Conservation (phyloP, 164 flowering plant genomes). For the Paratinospora sagittata region DNA sequence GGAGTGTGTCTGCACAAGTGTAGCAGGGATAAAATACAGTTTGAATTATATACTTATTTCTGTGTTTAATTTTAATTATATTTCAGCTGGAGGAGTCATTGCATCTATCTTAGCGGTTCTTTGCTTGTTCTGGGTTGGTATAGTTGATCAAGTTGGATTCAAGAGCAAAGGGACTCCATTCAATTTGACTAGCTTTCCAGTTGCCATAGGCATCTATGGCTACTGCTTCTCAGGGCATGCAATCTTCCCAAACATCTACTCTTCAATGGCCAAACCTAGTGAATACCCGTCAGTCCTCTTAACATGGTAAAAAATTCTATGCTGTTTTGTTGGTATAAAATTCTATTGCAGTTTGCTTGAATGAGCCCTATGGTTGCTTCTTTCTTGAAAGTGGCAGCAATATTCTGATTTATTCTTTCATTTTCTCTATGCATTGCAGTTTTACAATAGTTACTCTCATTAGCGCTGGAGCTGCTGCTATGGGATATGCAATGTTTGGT, state of each 20-base stretch:
- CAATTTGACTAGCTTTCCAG: conserved; percentile 71
- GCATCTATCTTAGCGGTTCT: conserved; percentile 71
- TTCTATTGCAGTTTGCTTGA: too few relatives aligned
- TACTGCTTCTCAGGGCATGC: conserved; percentile 97
- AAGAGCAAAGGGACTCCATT: conserved; percentile 48
- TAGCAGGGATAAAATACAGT: too few relatives aligned
- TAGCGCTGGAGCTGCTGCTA: conserved; percentile 77
- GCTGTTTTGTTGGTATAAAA: background rate
- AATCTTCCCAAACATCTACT: conserved; percentile 91
- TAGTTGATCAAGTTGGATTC: conserved; percentile 69
- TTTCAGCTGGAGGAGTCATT: conserved; percentile 90
- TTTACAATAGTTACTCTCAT: conserved; percentile 58
- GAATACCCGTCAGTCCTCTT: conserved; percentile 73
- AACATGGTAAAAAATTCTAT: conserved; percentile 38
- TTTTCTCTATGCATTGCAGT: conserved; percentile 34
- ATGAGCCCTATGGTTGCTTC: too few relatives aligned
- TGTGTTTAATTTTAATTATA: background rate
- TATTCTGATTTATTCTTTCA: background rate
- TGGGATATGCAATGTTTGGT: conserved; percentile 91
- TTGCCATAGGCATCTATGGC: conserved; percentile 92
- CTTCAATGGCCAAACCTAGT: conserved; percentile 74
- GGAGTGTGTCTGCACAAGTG: too few relatives aligned
- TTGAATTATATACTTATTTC: too few relatives aligned
- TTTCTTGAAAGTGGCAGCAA: background rate
- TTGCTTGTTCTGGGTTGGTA: conserved; percentile 85